Evolutionary conservation across 2,329 filamentous ascomycete species (phyloP), one percentile per base, ranked within the genome.

Genomic region (Monilinia fructigena): DNA sequence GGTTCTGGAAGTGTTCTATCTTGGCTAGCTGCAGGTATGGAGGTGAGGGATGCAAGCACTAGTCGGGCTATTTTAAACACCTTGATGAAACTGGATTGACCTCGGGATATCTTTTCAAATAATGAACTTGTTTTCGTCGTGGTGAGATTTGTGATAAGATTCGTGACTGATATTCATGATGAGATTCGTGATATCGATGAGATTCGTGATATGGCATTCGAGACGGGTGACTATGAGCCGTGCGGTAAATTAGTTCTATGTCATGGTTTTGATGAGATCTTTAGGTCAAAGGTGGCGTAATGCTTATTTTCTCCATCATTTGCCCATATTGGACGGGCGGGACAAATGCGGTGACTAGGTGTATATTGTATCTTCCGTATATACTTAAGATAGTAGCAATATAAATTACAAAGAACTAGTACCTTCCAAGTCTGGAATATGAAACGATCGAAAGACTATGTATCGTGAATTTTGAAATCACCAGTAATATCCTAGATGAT

Each of bases 1-100:
- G 20, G n/a, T 66, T 61, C 63, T 66, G 55, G 55, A 66, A 47
- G 55, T 66, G 48, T 61, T 61, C 50, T 63, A 63, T 31, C 47
- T 63, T 62, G 59, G 47, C 56, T 48, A 60, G 45, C 45, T 61
- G 58, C 58, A 61, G 28, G 45, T 48, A 20, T 48, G 56, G 42
- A 20, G 56, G 14, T 28, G 31, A 10, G 58, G 58, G 45, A 14
- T 61, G n/a, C 58, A 61, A 3, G n/a, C 26, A 61, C 31, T 63
- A 54, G 48, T 40, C 20, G 28, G 59, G 59, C n/a, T 60, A 50
- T 50, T 60, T 60, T 60, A 35, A 48, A 45, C 20, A 28, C 38
- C 20, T 38, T 48, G 56, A 60, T 50, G 56, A 60, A 50, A 50
- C 48, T 35, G 58, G 16, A 31, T 50, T 42, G n/a, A 60, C 58